These are phyloP conservation scores for Fistulifera pelliculosa DNA, from an alignment of 108 stramenopile species.

Conservation along the genomic window DNA sequence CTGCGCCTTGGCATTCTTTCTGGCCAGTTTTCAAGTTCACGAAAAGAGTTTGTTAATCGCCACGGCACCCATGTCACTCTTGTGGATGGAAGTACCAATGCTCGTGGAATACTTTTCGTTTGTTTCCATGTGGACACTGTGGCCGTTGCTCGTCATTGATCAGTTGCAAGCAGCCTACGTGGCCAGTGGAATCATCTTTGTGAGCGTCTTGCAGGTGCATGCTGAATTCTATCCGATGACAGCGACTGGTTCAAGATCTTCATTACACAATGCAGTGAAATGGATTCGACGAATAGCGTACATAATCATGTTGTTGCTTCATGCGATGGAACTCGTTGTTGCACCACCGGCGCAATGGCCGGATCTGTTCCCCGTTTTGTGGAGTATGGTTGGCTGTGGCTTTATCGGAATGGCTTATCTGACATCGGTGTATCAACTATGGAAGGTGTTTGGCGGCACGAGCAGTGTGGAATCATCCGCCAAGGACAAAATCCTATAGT, in stretches of 20 bases:
- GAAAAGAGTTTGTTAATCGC: constrained; percentile 89
- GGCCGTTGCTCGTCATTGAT: constrained; percentile 63
- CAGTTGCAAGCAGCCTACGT: constrained; percentile 55
- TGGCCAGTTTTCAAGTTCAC: constrained; percentile 93
- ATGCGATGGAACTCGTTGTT: constrained; percentile 31
- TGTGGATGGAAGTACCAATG: constrained; percentile 36
- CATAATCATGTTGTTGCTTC: constrained; percentile 40
- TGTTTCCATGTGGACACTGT: constrained; percentile 58
- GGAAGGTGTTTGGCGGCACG: too few relatives aligned
- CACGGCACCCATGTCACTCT: constrained; percentile 63
- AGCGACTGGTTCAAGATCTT: neutral
- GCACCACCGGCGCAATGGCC: constrained; percentile 41
- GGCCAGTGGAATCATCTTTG: constrained; percentile 46
- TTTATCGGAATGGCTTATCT: constrained; percentile 37
- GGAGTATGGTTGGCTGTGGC: constrained; percentile 64
- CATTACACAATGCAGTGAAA: constrained; percentile 7
- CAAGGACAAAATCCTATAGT: too few relatives aligned
- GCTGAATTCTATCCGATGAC: constrained; percentile 5
- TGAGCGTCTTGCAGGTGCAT: constrained; percentile 14
- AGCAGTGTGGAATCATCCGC: too few relatives aligned
- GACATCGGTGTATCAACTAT: too few relatives aligned
- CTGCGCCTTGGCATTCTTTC: constrained; percentile 80
- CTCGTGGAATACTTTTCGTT: constrained; percentile 63
- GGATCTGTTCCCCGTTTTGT: constrained; percentile 69
- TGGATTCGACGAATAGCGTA: constrained; percentile 23